Evolutionary conservation across 73 alveolate genomes (phyloP).

Genomic region (Paramecium pentaurelia): DNA sequence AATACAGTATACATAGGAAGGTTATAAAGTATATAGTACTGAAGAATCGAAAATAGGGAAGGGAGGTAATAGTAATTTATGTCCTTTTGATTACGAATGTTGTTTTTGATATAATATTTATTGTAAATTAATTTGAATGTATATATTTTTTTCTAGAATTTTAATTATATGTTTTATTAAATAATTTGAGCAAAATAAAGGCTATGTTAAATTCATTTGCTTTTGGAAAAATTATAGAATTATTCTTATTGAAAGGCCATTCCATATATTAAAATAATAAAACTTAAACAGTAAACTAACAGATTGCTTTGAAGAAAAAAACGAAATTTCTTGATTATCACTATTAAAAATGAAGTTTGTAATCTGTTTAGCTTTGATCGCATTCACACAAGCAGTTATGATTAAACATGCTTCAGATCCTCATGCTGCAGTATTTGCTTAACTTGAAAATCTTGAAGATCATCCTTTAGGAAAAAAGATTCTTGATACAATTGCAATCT

Average conservation of each 20-base stretch:
- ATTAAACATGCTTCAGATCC: conserved; percentile 41
- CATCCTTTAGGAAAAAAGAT: conserved; percentile 40
- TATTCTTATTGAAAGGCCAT: not conserved
- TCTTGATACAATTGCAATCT: conserved; percentile 33
- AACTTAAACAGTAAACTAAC: not conserved
- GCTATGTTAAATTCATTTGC: not conserved
- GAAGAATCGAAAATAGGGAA: conserved; percentile 48
- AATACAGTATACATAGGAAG: conserved; percentile 28
- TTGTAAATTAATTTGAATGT: not conserved
- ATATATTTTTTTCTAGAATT: not conserved
- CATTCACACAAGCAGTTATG: not conserved
- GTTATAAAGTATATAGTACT: conserved; percentile 24
- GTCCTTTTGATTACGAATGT: conserved; percentile 54
- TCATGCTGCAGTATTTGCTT: conserved; percentile 23
- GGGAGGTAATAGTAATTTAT: conserved; percentile 41
- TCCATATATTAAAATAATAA: not conserved
- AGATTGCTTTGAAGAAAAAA: not conserved
- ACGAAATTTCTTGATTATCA: not conserved
- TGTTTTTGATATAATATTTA: not conserved
- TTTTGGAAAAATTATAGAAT: not conserved
- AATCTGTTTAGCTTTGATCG: not conserved
- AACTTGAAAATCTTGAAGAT: conserved; percentile 40
- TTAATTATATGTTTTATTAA: not conserved
- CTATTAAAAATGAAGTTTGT: not conserved
- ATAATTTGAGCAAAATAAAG: not conserved